These are phyloP conservation scores for Capillidium rhysosporum DNA, from an alignment of 371 early-diverging fungal genomes.

Conservation along the genomic window DNA sequence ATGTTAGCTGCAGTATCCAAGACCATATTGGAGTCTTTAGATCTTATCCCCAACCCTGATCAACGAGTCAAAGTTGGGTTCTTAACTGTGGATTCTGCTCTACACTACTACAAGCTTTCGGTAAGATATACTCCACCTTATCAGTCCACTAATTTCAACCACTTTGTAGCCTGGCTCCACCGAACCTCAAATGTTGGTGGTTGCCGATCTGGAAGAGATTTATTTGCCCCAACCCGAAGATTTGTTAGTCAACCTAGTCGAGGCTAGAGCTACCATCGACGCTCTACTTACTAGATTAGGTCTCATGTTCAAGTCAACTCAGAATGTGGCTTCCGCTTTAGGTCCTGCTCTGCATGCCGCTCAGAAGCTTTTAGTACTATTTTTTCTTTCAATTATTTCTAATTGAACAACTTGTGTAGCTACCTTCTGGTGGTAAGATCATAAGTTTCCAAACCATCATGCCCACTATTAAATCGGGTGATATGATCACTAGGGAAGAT, in stretches of 20 bases:
- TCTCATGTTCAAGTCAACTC: conserved; percentile 66
- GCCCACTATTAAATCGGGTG: conserved; percentile 64
- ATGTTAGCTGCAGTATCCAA: conserved; percentile 52
- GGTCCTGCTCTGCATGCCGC: conserved; percentile 76
- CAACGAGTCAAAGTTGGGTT: conserved; percentile 72
- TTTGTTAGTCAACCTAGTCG: conserved; percentile 65
- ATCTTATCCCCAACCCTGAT: conserved; percentile 73
- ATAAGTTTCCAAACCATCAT: conserved; percentile 58
- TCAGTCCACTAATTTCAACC: not conserved
- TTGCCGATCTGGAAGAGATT: conserved; percentile 74
- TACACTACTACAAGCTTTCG: conserved; percentile 80
- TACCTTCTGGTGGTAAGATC: conserved; percentile 79
- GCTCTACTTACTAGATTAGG: conserved; percentile 48
- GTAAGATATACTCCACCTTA: conserved; percentile 12
- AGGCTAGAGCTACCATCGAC: conserved; percentile 46
- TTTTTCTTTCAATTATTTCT: not conserved
- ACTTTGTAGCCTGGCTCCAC: conserved; percentile 16
- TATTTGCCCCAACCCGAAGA: conserved; percentile 72
- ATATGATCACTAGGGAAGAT: conserved; percentile 67
- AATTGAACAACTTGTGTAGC: conserved; percentile 11
- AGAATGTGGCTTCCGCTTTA: conserved; percentile 49
- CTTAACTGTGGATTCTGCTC: conserved; percentile 68
- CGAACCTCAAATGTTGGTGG: conserved; percentile 86
- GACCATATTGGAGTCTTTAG: conserved; percentile 62
- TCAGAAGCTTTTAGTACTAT: conserved; percentile 47